Base-by-base conservation (phyloP, 306 rosid genomes). In the Crotalaria pallida region DNA sequence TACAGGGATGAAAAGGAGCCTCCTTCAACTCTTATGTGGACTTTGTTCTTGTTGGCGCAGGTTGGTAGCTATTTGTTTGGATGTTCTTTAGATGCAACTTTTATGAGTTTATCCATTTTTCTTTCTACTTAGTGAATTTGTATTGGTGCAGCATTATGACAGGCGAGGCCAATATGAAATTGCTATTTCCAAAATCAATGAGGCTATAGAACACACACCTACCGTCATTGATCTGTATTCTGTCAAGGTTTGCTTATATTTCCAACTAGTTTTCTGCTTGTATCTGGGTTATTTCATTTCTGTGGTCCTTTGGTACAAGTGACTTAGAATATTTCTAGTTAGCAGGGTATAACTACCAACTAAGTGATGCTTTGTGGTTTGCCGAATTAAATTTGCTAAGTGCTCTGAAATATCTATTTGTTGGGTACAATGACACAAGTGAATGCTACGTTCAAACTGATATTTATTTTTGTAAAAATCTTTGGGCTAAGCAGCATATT, bases 151-250 rank as follows among this genome's bases (percentile, higher is more conserved):
- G 99, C 97, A 95, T 85, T 87, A 89, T 72, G 99, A 95, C 75
- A 91, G 87, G 75, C 85, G 90, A 17, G 96, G 96, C 34, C 97
- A 91, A 58, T 84, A 72, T 79, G 96, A 86, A 77, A 67, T 76
- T 71, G 84, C 99, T 55, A 80, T 95, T 58, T 86, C 91, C 29
- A 95, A 95, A 83, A 87, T 95, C 17, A 86, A 91, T 7, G 93
- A 86, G 87, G 99, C 97, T 53, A 86, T 91, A 36, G 81, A 73
- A 79, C 99, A 91, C 75, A 91, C 99, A 65, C 99, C 97, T 52
- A 87, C 99, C 26, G 97, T 91, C 57, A 91, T 95, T 84, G 99
- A 95, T 85, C 76, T 95, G 70, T 95, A 95, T 76, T 95, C 99
- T 43, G 91, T 63, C 72, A 91, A 95, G 99, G 99, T 95, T 59